Conservation (phyloP, 176 grass and related monocot genomes). For the Tillandsia leiboldiana region DNA sequence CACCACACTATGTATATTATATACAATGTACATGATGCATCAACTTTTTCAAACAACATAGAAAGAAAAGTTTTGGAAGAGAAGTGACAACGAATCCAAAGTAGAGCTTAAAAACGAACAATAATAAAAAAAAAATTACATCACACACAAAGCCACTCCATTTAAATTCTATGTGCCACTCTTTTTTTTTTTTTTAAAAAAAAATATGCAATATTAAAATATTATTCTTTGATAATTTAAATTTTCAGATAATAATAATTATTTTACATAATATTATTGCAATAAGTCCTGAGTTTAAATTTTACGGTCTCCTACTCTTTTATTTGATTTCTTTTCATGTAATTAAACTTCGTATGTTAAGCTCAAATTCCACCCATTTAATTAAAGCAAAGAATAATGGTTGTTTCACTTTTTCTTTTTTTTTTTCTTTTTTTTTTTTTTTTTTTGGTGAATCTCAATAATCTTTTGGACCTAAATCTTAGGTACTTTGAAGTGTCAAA, state of each 20-base stretch:
- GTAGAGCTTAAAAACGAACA: not conserved
- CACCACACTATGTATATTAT: not conserved
- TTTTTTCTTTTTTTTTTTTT: too few relatives aligned
- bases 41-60: not conserved
- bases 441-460: too few relatives aligned
- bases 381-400: not conserved
- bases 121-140: not conserved
- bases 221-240: too few relatives aligned
- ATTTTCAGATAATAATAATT: too few relatives aligned
- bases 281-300: too few relatives aligned
- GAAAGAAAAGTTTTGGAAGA: not conserved
- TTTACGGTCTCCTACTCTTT: too few relatives aligned
- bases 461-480: not conserved
- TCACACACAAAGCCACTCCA: not conserved
- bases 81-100: not conserved
- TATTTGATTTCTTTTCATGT: not conserved
- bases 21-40: not conserved
- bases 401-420: too few relatives aligned
- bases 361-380: not conserved
- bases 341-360: not conserved
- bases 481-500: not conserved
- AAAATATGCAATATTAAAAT: too few relatives aligned
- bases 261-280: too few relatives aligned
- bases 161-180: too few relatives aligned
- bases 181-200: too few relatives aligned